phyloP scores from a whole-genome alignment of 306 rosid genomes.

The Castanea sativa region DNA sequence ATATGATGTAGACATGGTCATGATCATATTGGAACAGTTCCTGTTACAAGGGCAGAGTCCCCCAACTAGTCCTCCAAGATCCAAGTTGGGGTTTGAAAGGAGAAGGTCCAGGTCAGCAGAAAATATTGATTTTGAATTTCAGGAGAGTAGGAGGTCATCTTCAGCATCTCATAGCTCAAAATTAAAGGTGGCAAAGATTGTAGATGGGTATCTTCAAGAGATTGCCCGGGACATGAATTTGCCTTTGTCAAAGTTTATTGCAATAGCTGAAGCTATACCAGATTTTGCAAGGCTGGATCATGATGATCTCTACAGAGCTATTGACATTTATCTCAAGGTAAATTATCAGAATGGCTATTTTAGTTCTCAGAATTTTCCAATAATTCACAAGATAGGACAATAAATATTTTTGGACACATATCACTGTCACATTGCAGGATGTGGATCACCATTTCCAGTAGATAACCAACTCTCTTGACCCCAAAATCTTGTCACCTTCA shows the following conservation, averaged over 20 bases:
- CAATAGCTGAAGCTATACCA: slow-evolving; percentile 78
- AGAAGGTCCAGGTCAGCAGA: slow-evolving; percentile 95
- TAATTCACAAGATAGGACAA: slow-evolving; percentile 14
- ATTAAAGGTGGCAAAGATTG: slow-evolving; percentile 85
- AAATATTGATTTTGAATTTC: slow-evolving; percentile 82
- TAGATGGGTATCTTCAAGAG: slow-evolving; percentile 86
- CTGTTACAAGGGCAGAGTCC: slow-evolving; percentile 88
- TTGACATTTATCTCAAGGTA: slow-evolving; percentile 94
- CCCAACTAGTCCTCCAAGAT: slow-evolving; percentile 82
- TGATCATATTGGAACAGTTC: slow-evolving; percentile 74
- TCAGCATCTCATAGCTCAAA: slow-evolving; percentile 93
- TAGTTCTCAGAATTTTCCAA: slow-evolving; percentile 20
- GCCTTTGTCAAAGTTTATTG: slow-evolving; percentile 66
- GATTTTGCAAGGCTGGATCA: slow-evolving; percentile 93
- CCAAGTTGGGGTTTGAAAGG: slow-evolving; percentile 58
- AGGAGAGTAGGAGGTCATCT: slow-evolving; percentile 90
- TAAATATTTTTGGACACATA: slow-evolving; percentile 18
- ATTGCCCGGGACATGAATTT: slow-evolving; percentile 76
- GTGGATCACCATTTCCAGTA: slow-evolving; percentile 61
- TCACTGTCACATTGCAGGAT: slow-evolving; percentile 45
- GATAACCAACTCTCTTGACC: slow-evolving; percentile 92
- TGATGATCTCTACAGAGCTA: slow-evolving; percentile 94
- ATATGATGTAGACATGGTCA: slow-evolving; percentile 78
- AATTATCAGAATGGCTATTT: slow-evolving; percentile 2
- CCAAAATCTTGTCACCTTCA: slow-evolving; percentile 66